phyloP scores from a whole-genome alignment of 2,329 filamentous ascomycete genomes.

The Neopestalotiopsis clavispora region DNA sequence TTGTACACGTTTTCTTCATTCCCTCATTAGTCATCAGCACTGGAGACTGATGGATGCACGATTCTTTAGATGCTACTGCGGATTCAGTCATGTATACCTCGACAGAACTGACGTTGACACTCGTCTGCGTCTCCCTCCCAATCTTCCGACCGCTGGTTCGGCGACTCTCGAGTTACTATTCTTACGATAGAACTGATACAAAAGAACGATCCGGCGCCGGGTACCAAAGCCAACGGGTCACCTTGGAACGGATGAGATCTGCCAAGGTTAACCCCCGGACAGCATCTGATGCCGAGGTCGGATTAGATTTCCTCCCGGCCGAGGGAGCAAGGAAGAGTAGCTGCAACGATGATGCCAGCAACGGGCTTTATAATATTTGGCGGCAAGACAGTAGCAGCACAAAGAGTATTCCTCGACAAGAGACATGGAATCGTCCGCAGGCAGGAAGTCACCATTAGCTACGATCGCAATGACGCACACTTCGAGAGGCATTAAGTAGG shows the following conservation, averaged over 20 bases:
- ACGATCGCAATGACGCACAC: conserved; percentile 3
- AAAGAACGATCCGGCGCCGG: neutral
- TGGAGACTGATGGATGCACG: too few relatives aligned
- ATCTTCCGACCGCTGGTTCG: conserved; percentile 26
- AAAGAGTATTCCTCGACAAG: conserved; percentile 10
- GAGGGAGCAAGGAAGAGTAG: neutral
- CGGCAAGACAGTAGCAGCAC: conserved; percentile 1
- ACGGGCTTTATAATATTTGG: neutral
- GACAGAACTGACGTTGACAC: conserved; percentile 24
- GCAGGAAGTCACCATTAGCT: conserved; percentile 11
- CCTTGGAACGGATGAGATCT: neutral
- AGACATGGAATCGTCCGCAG: conserved; percentile 4
- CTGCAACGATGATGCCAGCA: neutral
- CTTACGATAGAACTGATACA: neutral
- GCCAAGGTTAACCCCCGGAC: neutral
- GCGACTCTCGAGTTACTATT: neutral
- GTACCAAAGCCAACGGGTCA: neutral
- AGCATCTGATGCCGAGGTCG: neutral
- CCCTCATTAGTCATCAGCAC: too few relatives aligned
- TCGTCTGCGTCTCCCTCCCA: conserved; percentile 24
- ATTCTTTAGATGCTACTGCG: conserved; percentile 22
- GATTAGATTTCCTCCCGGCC: neutral
- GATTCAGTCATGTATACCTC: conserved; percentile 24
- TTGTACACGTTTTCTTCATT: too few relatives aligned
- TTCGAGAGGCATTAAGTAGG: neutral